Evolutionary conservation across 2,329 filamentous ascomycete species (phyloP).

Genomic region (Botrytis galanthina): DNA sequence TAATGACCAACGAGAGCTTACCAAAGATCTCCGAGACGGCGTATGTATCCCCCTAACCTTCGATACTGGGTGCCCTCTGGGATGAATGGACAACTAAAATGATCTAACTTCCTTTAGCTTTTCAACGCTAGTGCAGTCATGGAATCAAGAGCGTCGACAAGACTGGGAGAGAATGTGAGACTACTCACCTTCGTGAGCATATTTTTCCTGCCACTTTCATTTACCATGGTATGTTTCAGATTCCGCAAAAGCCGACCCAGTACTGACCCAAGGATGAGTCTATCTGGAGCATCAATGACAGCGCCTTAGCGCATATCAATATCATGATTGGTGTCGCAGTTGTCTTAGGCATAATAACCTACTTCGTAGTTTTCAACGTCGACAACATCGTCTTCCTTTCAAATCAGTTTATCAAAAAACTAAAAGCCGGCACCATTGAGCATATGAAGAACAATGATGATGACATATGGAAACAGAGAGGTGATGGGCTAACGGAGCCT

Average conservation of each 20-base stretch:
- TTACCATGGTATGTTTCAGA: background rate
- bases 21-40: background rate
- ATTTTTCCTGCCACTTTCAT: background rate
- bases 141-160: background rate
- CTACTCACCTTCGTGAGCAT: background rate
- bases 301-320: background rate
- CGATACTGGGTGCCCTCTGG: too few relatives aligned
- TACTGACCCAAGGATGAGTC: background rate
- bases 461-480: background rate
- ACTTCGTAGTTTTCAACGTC: background rate
- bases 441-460: background rate
- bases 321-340: background rate
- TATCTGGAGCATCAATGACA: background rate
- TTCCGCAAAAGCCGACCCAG: accelerated
- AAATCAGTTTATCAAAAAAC: background rate
- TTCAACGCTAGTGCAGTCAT: background rate
- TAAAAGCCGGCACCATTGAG: background rate
- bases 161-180: background rate
- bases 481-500: background rate
- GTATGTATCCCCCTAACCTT: background rate
- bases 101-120: background rate
- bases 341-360: background rate
- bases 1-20: background rate
- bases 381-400: background rate
- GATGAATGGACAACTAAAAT: too few relatives aligned